phyloP scores from a whole-genome alignment of 179 eudicot species.

The Corrigiola litoralis region DNA sequence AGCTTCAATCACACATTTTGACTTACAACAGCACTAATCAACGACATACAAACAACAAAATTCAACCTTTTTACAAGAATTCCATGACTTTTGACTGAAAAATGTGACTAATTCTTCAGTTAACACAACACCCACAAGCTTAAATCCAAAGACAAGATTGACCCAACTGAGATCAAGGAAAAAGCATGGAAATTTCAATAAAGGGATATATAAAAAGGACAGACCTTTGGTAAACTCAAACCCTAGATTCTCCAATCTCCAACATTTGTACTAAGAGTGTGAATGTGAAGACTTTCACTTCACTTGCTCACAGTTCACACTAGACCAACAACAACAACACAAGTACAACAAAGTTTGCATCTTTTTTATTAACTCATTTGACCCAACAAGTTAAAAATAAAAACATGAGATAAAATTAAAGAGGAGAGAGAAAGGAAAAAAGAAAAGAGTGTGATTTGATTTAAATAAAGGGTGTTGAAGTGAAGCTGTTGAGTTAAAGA shows the following conservation, averaged over 20 bases:
- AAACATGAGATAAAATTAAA: slow-evolving; percentile 1
- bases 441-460: slow-evolving; percentile 14
- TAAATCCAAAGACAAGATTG: slow-evolving; percentile 6
- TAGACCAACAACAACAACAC: no score
- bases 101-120: neutral
- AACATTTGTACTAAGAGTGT: slow-evolving; percentile 14
- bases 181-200: slow-evolving; percentile 3
- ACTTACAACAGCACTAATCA: no score
- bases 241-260: slow-evolving; percentile 24
- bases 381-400: neutral
- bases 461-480: slow-evolving; percentile 29
- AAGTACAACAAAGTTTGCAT: slow-evolving; percentile 15
- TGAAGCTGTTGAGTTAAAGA: slow-evolving; percentile 16
- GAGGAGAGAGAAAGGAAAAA: neutral
- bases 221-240: slow-evolving; percentile 30
- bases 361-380: neutral
- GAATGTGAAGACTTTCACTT: slow-evolving; percentile 18
- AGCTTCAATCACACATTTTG: slow-evolving; percentile 14
- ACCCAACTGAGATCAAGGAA: slow-evolving; percentile 24
- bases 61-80: slow-evolving; percentile 5
- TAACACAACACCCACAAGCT: neutral
- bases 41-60: neutral
- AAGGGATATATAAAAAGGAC: slow-evolving; percentile 14
- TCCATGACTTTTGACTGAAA: neutral
- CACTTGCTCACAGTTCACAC: slow-evolving; percentile 30